Base-by-base conservation (phyloP, 768 basidiomycete genomes). In the Rhodotorula sphaerocarpa region DNA sequence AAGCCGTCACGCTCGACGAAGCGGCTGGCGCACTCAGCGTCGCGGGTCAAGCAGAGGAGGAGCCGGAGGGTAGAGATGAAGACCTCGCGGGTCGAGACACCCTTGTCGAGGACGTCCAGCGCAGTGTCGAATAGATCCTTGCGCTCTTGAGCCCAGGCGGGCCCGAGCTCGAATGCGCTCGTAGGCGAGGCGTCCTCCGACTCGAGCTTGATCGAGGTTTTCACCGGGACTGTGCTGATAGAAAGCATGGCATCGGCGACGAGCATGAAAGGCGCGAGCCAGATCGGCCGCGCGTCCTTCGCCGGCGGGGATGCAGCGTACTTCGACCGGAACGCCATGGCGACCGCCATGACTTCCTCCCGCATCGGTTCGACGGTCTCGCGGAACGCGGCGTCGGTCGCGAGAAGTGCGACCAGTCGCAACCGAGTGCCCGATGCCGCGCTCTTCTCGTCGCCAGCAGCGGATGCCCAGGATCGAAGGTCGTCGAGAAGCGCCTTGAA, bases 231-330 rank as follows among this genome's bases (percentile, higher is more conserved):
- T 53, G 88, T 86, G 1, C 85, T 82, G 25, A 86, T 77, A 23
- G 83, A 84, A 36, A 96, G 80, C 50, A 96, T 77, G 23, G 86
- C 83, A 73, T 99, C 91, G 10, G 85, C 84, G 53, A 92, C 86
- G 18, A 95, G 81, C 18, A 97, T 79, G 70, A 86, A 84, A 3
- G 88, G 81, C 2, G 90, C 84, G 7, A 93, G 80, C 95, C 95
- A 99, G 71, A 82, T 84, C 14, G 93, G 90, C 34, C 82, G 77
- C 25, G 72, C 74, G 7, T 82, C 79, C 55, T 47, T 48, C 36
- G 58, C 65, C 14, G 69, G 62, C 10, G 25, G 15, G 14, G 44
- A 30, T 3, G 46, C 12, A 30, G 34, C 21, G 67, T 69, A 66
- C 23, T 51, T 43, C 27, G 50, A 14, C 41, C 59, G 60, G 48